These are phyloP conservation scores for Bimuria novae-zelandiae DNA, from an alignment of 2,329 filamentous ascomycete species.

Conservation along the genomic window DNA sequence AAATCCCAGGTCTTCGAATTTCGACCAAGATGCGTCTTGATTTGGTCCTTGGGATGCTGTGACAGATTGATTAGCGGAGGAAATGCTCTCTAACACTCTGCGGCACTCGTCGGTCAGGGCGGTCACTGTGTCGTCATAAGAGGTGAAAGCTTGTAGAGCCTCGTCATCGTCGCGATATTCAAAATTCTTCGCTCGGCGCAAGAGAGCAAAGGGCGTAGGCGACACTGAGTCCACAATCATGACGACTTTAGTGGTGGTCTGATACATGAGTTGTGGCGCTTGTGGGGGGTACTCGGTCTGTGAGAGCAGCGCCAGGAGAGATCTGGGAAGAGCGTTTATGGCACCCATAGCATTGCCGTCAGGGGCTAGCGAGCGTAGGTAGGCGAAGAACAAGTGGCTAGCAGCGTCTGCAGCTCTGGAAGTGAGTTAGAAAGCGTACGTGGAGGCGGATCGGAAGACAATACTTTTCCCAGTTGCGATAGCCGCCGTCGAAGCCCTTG, in stretches of 20 bases:
- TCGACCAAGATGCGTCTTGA: conserved; percentile 87
- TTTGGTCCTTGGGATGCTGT: conserved; percentile 60
- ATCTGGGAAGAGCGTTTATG: conserved; percentile 85
- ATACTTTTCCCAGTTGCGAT: conserved; percentile 83
- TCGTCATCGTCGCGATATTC: conserved; percentile 89
- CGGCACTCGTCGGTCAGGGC: conserved; percentile 93
- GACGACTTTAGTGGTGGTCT: conserved; percentile 82
- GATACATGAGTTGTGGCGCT: conserved; percentile 74
- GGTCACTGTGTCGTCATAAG: conserved; percentile 85
- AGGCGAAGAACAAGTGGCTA: conserved; percentile 97
- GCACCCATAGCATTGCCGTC: conserved; percentile 72
- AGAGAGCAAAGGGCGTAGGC: conserved; percentile 86
- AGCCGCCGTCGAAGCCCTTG: conserved; percentile 92
- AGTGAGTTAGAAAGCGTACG: conserved; percentile 32
- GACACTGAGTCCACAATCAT: conserved; percentile 98
- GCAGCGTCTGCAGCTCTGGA: conserved; percentile 87
- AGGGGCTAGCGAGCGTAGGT: conserved; percentile 87
- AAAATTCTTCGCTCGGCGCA: conserved; percentile 91
- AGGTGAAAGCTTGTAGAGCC: conserved; percentile 82
- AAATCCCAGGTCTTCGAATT: conserved; percentile 95
- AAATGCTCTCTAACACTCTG: conserved; percentile 86
- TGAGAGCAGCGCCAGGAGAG: conserved; percentile 85
- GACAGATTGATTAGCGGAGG: conserved; percentile 80
- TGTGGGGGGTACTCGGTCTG: conserved; percentile 94
- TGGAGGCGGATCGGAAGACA: conserved; percentile 28